Evolutionary conservation across 352 stramenopile genomes (phyloP), one percentile per base, ranked within the genome.

Genomic region (Phytophthora quininea): DNA sequence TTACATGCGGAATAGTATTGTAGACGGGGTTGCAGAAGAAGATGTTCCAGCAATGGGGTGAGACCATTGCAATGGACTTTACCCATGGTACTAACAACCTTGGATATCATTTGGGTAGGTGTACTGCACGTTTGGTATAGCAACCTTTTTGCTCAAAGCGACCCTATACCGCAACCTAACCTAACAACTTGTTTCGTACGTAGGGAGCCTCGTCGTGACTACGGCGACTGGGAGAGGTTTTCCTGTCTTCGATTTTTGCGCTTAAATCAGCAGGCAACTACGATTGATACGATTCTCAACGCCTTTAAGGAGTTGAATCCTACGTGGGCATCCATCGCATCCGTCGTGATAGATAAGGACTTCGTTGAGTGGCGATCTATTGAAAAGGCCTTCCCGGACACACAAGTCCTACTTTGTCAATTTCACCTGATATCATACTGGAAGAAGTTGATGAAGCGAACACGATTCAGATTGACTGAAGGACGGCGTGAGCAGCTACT

Each of bases 271-370:
- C 54, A 71, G 30, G 62, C 67, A 3, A 29, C 38, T 3, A 75
- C 54, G 15, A 58, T 75, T 6, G n/a, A 14, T 0, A 24, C 38
- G 1, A 64, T 74, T n/a, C 27, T 68, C 0, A 40, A 62, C 11
- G 64, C 69, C 27, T 66, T 77, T 42, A 71, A 74, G 29, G 19
- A 62, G 33, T 62, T 50, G 32, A 68, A 71, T 52, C 11, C 37
- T 6, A 33, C 15, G 11, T 73, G 64, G 63, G 8, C 3, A 24
- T 47, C 40, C 15, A 14, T 47, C 3, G 9, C 9, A 15, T 47
- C 33, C 46, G 12, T 64, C 37, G 15, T 71, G 5, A 74, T 73
- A 8, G 64, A 71, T 37, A 71, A 77, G 45, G 64, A 73, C 35
- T 73, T 66, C 33, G 49, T 62, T 7, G 59, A 77, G 30, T 77